Base-by-base conservation (phyloP, 768 basidiomycete genomes). In the Russula abietina region DNA sequence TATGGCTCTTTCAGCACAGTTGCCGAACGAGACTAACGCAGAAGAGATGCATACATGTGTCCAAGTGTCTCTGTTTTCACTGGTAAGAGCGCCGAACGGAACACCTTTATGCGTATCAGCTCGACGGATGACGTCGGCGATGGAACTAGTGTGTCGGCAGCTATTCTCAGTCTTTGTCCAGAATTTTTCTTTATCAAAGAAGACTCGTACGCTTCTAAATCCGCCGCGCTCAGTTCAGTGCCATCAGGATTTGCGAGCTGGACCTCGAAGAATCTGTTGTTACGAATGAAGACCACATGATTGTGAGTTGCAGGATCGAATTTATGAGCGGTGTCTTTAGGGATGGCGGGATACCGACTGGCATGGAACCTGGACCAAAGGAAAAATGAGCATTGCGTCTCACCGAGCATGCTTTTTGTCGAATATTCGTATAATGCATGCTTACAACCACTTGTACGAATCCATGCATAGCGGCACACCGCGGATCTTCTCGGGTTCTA, bases 371-470 rank as follows among this genome's bases (percentile, higher is more conserved):
- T 90, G 65, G 11, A 52, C 38, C 41, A 19, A 57, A 46, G 45
- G 6, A 14, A 12, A 36, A 28, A 36, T 36, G 36, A 26, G 52
- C 17, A 14, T 19, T 41, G 14, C 24, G 2, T 38, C 8, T 22
- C 30, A 36, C 9, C 30, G 41, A 1, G 7, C 16, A n/a, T n/a
- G n/a, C 10, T 14, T 38, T 1, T 12, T 14, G 32, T 1, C 50
- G 26, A 30, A 22, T 19, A 11, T 30, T 28, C 9, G 17, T 38
- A 39, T 39, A 39, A 14, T 2, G 10, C 22, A 22, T 7, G 75
- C 86, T 74, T 68, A 88, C 80, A 98, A 80, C 88, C 93, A 96
- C 73, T 93, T 87, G 82, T 96, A 97, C n/a, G 92, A 92, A 0
- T 78, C 79, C 92, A 96, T 97, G 74, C 89, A 88, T 9, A 98